Conservation (phyloP, 345 rosid genomes). For the Arabis alpina region DNA sequence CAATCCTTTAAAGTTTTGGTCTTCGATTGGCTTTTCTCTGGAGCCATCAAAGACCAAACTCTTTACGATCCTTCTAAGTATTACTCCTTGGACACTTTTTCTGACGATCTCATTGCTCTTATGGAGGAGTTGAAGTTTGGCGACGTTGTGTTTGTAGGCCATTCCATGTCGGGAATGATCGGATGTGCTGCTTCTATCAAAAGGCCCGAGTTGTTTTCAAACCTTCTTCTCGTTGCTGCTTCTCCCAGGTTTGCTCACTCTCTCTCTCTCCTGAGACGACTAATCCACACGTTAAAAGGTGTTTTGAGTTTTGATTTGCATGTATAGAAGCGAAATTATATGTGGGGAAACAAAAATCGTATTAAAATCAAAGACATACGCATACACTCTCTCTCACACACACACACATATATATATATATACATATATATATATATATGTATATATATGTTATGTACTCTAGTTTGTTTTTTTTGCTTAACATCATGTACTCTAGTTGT, state of each 20-base stretch:
- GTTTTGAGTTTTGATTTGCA: no score
- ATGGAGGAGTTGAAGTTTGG: constrained; percentile 57
- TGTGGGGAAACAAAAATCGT: neutral
- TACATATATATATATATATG: no score
- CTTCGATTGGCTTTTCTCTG: constrained; percentile 83
- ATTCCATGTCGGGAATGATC: constrained; percentile 86
- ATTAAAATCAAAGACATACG: no score
- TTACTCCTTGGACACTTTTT: constrained; percentile 60
- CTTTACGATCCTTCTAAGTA: constrained; percentile 63
- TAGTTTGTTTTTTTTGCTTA: no score
- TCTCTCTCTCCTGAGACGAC: neutral
- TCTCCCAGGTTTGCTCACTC: constrained; percentile 68
- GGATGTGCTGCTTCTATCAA: constrained; percentile 82
- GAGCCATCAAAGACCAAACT: constrained; percentile 59
- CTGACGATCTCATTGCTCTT: constrained; percentile 59
- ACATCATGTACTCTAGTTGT: no score
- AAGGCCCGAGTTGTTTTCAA: constrained; percentile 67
- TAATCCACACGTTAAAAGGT: no score
- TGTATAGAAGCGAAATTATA: neutral
- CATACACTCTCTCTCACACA: no score
- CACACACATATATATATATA: no score
- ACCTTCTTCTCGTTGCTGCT: constrained; percentile 60
- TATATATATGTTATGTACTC: no score
- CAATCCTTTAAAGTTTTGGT: constrained; percentile 53
- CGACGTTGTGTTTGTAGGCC: constrained; percentile 61